Evolutionary conservation across 768 basidiomycete genomes (phyloP).

Genomic region (Sutorius australiensis): DNA sequence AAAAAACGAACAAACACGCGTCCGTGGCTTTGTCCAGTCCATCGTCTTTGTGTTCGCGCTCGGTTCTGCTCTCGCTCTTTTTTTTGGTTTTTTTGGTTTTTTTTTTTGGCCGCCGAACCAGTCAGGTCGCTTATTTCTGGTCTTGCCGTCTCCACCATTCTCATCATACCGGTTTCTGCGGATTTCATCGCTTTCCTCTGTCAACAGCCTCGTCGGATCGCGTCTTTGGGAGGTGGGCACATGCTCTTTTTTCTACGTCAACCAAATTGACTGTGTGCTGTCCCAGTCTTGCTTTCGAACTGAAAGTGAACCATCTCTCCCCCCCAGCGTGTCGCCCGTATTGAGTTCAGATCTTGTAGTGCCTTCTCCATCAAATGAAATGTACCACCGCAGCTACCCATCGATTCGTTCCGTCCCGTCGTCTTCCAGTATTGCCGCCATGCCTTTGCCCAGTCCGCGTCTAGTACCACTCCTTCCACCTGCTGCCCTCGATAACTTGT

Average conservation of each 20-base stretch:
- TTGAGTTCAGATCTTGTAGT: conserved; percentile 22
- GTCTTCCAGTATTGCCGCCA: conserved; percentile 23
- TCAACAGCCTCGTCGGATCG: conserved; percentile 6
- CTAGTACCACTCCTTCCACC: conserved; percentile 52
- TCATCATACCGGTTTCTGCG: not conserved
- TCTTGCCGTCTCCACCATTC: not conserved
- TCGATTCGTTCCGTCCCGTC: conserved; percentile 54
- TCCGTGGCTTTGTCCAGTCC: not conserved
- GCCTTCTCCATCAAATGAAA: conserved; percentile 41
- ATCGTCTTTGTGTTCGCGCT: not conserved
- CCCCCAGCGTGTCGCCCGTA: conserved; percentile 1
- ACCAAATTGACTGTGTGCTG: not conserved
- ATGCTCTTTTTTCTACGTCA: not conserved
- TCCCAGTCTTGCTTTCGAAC: not conserved
- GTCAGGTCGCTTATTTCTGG: not conserved
- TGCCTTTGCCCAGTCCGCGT: conserved; percentile 35
- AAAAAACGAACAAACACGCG: conserved; percentile 6
- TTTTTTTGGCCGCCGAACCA: not conserved
- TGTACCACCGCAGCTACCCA: conserved; percentile 62
- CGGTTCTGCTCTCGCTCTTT: not conserved
- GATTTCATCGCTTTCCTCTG: conserved; percentile 3
- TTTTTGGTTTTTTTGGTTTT: conserved; percentile 6
- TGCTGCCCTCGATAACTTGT: conserved; percentile 38
- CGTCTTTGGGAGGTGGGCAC: conserved; percentile 9
- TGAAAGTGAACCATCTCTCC: conserved; percentile 20